These are phyloP conservation scores for Cercospora canescens DNA, from an alignment of 2,329 filamentous ascomycete species.

Conservation along the genomic window DNA sequence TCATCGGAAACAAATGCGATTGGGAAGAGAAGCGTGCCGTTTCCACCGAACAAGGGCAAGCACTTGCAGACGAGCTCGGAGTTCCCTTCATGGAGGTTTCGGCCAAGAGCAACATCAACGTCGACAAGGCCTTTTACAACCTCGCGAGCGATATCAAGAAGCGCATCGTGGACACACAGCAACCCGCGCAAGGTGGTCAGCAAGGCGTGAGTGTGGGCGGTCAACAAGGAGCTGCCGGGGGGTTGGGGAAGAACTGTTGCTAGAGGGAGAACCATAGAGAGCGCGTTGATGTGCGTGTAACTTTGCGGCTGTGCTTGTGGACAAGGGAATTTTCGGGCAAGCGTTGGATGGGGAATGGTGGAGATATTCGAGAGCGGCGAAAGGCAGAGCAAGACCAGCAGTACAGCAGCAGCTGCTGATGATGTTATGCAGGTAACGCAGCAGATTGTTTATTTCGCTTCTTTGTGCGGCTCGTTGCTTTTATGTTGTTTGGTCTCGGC, in stretches of 20 bases:
- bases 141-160: conserved; percentile 98
- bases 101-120: conserved; percentile 99
- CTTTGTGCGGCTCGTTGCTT: not conserved
- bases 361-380: not conserved
- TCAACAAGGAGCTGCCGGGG: conserved; percentile 30
- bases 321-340: not conserved
- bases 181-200: conserved; percentile 75
- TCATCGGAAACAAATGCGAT: conserved; percentile 99
- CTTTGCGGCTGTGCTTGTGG: not conserved
- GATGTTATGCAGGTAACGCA: not conserved
- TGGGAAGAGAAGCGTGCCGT: conserved; percentile 99
- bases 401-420: not conserved
- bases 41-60: conserved; percentile 88
- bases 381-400: not conserved
- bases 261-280: conserved; percentile 43
- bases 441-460: not conserved
- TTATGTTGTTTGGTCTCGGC: not conserved
- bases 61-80: conserved; percentile 89
- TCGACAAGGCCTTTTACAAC: conserved; percentile 97
- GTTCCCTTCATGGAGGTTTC: conserved; percentile 98
- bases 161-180: conserved; percentile 80
- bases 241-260: conserved; percentile 61
- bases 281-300: not conserved
- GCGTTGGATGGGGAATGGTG: not conserved
- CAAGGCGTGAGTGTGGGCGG: conserved; percentile 35